Conservation (phyloP, 768 basidiomycete species). For the Suillus occidentalis region DNA sequence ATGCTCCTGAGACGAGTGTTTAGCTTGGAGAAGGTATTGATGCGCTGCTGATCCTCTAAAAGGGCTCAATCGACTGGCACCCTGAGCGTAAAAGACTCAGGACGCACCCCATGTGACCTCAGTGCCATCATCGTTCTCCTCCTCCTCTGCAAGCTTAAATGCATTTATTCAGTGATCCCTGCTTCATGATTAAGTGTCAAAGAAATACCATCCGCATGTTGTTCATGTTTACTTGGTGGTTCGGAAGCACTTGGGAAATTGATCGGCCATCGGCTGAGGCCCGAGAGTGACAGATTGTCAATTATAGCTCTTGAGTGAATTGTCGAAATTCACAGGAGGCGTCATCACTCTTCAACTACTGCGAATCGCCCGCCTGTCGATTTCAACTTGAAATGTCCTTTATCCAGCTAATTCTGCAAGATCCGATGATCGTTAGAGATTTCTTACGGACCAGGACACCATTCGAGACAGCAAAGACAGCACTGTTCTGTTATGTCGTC, state of each 20-base stretch:
- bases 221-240: constrained; percentile 29
- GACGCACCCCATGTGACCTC: constrained; percentile 84
- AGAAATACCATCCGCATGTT: constrained; percentile 58
- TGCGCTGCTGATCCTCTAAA: constrained; percentile 82
- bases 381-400: constrained; percentile 4
- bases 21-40: constrained; percentile 89
- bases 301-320: neutral
- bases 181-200: constrained; percentile 9
- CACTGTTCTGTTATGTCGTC: constrained; percentile 35
- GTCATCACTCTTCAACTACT: neutral
- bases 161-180: constrained; percentile 3
- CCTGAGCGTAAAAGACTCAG: neutral
- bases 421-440: constrained; percentile 10
- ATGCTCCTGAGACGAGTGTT: constrained; percentile 75
- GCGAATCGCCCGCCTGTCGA: constrained; percentile 3
- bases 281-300: too few species aligned
- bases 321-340: neutral
- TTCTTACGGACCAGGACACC: constrained; percentile 20
- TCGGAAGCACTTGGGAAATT: constrained; percentile 2
- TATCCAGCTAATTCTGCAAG: constrained; percentile 7
- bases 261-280: too few species aligned
- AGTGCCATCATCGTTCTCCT: constrained; percentile 70
- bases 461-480: constrained; percentile 33
- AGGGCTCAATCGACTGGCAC: neutral
- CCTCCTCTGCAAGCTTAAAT: constrained; percentile 67